phyloP scores from a whole-genome alignment of 78 protist species.

The Emiliania huxleyi region DNA sequence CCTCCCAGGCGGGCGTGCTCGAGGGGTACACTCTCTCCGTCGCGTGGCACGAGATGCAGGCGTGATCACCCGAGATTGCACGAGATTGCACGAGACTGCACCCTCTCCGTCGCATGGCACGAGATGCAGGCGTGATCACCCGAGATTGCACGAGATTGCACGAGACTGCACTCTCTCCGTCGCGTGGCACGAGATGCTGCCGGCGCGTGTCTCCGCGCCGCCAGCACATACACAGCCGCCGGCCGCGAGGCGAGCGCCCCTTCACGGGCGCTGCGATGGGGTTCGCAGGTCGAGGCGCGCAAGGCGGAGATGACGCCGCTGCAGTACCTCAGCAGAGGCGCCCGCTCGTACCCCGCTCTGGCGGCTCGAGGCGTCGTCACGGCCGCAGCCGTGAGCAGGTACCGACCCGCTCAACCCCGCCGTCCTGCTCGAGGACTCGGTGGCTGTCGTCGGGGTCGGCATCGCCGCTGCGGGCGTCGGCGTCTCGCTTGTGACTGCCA shows the following conservation, averaged over 20 bases:
- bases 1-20: slow-evolving; percentile 21
- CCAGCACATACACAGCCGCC: no score
- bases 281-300: slow-evolving; percentile 20
- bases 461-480: background rate
- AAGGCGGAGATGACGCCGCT: background rate
- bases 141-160: no score
- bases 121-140: no score
- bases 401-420: slow-evolving; percentile 55
- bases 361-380: no score
- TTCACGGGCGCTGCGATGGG: no score
- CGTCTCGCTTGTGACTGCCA: no score
- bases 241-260: no score
- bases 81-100: no score
- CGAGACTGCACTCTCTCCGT: background rate
- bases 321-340: slow-evolving; percentile 27
- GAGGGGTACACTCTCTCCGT: slow-evolving; percentile 24
- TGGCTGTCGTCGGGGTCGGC: slow-evolving; percentile 25
- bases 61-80: no score
- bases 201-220: no score
- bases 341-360: no score
- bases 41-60: slow-evolving; percentile 30
- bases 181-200: slow-evolving; percentile 36
- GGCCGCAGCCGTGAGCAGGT: background rate
- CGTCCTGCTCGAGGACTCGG: slow-evolving; percentile 56
- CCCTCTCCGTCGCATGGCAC: no score